A percentile compares a stretch with the other conserved stretches of the same genome.
Conservation (phyloP, 257 asterid species). For the Avicennia marina region DNA sequence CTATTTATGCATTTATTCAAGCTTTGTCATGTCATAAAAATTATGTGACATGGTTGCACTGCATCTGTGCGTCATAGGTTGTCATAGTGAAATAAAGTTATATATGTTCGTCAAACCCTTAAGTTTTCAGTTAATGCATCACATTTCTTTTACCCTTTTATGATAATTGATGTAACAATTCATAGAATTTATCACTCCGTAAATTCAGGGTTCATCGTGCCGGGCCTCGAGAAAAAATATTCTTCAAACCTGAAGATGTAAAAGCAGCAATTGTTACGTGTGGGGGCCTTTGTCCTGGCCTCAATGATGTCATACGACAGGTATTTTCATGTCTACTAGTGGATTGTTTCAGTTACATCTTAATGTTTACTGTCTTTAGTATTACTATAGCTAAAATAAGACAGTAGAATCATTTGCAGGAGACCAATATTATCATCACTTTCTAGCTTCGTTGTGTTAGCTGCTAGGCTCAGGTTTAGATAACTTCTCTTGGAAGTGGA, state of each 20-base stretch:
- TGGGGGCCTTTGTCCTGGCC: constrained; percentile 12
- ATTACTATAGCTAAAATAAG: not conserved
- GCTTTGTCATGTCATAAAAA: not conserved
- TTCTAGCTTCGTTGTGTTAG: too few species aligned
- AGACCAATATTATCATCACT: too few species aligned
- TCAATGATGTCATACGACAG: constrained; percentile 14
- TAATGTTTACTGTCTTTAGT: not conserved
- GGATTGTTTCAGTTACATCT: too few species aligned
- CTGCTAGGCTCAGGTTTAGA: too few species aligned
- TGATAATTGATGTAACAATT: too few species aligned
- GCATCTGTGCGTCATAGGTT: not conserved
- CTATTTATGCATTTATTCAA: too few species aligned
- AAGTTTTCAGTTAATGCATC: too few species aligned
- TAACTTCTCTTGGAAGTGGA: too few species aligned
- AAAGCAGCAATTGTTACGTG: constrained; percentile 8
- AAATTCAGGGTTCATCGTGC: constrained; percentile 14
- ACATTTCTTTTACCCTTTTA: too few species aligned
- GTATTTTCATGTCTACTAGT: not conserved
- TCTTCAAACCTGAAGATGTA: constrained; percentile 10
- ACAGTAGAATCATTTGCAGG: not conserved
- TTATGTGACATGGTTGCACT: not conserved
- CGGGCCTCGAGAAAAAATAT: constrained; percentile 9
- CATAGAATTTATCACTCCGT: not conserved
- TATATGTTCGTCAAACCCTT: too few species aligned
- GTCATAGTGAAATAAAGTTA: not conserved